phyloP scores from a whole-genome alignment of 2,329 filamentous ascomycete genomes.

The Aspergillus sojae region DNA sequence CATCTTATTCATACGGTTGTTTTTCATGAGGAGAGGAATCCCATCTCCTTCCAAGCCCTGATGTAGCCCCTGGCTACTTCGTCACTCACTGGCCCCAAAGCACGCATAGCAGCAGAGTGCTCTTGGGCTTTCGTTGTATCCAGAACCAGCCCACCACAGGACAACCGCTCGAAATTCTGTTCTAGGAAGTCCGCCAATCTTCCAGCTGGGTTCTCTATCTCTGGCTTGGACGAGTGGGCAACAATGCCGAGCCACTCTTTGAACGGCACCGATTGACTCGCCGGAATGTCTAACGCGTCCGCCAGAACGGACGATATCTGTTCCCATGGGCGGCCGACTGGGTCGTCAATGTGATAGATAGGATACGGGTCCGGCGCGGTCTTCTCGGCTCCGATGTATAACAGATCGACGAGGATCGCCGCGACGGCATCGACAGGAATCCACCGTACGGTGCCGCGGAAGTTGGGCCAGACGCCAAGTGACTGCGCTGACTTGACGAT shows the following conservation, averaged over 20 bases:
- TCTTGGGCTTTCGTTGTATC: conserved; percentile 37
- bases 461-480: conserved; percentile 45
- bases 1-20: no score
- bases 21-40: no score
- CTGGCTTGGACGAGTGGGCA: conserved; percentile 10
- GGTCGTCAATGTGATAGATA: conserved; percentile 53
- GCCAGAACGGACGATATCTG: conserved; percentile 40
- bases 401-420: conserved; percentile 35
- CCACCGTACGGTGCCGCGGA: conserved; percentile 50
- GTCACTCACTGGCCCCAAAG: no score
- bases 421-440: conserved; percentile 50
- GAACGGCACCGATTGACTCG: conserved; percentile 39
- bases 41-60: no score
- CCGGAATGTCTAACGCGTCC: conserved; percentile 34
- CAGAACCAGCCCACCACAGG: conserved; percentile 48
- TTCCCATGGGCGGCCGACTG: conserved; percentile 45
- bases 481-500: conserved; percentile 55
- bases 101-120: conserved; percentile 23
- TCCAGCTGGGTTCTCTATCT: conserved; percentile 32
- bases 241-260: conserved; percentile 40
- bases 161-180: conserved; percentile 45
- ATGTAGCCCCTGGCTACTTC: no score
- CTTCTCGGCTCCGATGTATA: conserved; percentile 19
- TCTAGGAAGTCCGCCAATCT: conserved; percentile 35
- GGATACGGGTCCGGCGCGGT: conserved; percentile 22